phyloP scores from a whole-genome alignment of 2,329 filamentous ascomycete species.

The Xylariaceae sp. region DNA sequence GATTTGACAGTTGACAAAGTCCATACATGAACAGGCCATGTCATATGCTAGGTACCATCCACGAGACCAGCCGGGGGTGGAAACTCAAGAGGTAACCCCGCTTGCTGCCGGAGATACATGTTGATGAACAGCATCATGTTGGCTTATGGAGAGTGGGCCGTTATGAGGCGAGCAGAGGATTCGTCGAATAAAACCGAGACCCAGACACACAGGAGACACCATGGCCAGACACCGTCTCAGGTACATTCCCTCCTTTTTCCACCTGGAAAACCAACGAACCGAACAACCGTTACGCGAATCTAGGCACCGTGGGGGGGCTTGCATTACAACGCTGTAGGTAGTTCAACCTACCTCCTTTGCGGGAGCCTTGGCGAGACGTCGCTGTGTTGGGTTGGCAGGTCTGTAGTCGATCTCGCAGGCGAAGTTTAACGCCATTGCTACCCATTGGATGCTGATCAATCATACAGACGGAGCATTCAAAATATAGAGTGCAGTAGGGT shows the following conservation, averaged over 20 bases:
- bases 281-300: conserved; percentile 11
- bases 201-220: conserved; percentile 6
- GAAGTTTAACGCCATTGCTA: not conserved
- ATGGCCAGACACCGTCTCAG: conserved; percentile 8
- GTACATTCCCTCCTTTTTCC: conserved; percentile 10
- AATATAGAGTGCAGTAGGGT: not conserved
- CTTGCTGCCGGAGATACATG: conserved; percentile 6
- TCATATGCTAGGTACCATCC: not conserved
- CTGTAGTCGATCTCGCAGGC: not conserved
- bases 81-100: conserved; percentile 11
- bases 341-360: conserved; percentile 6
- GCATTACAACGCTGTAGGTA: conserved; percentile 5
- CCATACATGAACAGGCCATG: not conserved
- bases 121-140: conserved; percentile 6
- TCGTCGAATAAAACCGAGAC: conserved; percentile 7
- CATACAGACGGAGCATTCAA: not conserved
- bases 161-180: conserved; percentile 3
- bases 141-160: conserved; percentile 8
- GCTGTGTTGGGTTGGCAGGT: not conserved
- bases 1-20: conserved; percentile 1
- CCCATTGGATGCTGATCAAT: conserved; percentile 1
- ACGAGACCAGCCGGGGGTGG: conserved; percentile 1
- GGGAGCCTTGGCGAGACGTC: not conserved
- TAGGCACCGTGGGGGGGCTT: conserved; percentile 6
- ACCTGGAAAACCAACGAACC: conserved; percentile 11